Evolutionary conservation across 2,329 filamentous ascomycete genomes (phyloP).

Genomic region (Hyphodiscus sp.): DNA sequence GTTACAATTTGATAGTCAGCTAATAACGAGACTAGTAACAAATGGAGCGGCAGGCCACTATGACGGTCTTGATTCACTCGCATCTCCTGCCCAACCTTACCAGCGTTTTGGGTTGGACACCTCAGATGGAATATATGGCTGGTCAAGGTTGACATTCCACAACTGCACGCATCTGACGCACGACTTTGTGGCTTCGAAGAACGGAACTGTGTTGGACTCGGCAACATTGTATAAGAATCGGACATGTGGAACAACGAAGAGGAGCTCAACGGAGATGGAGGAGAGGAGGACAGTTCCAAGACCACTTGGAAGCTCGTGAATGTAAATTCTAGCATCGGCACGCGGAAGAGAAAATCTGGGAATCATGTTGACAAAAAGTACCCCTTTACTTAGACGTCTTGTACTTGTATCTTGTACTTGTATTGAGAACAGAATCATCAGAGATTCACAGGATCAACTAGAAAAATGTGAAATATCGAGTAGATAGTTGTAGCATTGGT

Average conservation of each 20-base stretch:
- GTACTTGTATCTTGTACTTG: no score
- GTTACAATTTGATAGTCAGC: background rate
- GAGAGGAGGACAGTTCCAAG: background rate
- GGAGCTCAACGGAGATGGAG: background rate
- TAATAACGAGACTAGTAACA: background rate
- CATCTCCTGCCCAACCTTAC: background rate
- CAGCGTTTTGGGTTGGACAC: slow-evolving; percentile 26
- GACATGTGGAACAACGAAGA: background rate
- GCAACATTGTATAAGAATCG: slow-evolving; percentile 25
- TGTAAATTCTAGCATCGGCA: background rate
- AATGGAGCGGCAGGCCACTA: slow-evolving; percentile 28
- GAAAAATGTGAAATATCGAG: no score
- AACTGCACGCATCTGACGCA: slow-evolving; percentile 35
- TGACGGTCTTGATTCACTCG: slow-evolving; percentile 25
- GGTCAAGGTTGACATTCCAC: slow-evolving; percentile 34
- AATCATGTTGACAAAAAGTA: no score
- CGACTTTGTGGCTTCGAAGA: slow-evolving; percentile 31
- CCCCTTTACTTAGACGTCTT: no score
- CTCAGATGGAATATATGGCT: slow-evolving; percentile 31
- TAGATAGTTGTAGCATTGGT: no score
- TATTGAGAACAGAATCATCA: no score
- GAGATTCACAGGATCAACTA: no score
- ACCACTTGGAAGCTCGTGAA: background rate
- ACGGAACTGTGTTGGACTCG: slow-evolving; percentile 27
- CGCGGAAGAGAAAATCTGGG: no score